Percentiles rank a stretch among this genome's conserved stretches.
These are phyloP conservation scores for Yarrowia galli DNA, from an alignment of 1,139 yeast species.

Conservation along the genomic window DNA sequence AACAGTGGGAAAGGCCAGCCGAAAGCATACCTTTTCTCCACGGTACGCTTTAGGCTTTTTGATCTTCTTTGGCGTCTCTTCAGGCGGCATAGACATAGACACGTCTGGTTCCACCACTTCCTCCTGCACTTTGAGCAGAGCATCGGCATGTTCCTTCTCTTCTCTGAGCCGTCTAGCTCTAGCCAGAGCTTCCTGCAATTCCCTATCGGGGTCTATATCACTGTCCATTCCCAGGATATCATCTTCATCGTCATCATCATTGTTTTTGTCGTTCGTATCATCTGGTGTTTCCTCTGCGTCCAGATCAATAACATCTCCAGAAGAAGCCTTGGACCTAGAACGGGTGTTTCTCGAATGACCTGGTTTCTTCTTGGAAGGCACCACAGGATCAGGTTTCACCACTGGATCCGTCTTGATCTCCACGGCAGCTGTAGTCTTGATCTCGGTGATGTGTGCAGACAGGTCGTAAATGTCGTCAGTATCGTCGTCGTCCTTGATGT, in stretches of 20 bases:
- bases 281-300: neutral
- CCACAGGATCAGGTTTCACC: neutral
- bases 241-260: neutral
- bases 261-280: too few relatives aligned
- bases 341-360: neutral
- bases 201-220: constrained; percentile 4
- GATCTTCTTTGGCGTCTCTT: neutral
- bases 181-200: constrained; percentile 4
- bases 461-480: constrained; percentile 11
- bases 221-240: neutral
- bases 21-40: constrained; percentile 18
- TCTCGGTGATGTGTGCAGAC: neutral
- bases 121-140: neutral
- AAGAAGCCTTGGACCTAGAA: neutral
- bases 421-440: neutral
- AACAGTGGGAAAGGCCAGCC: neutral
- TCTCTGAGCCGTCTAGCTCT: constrained; percentile 1
- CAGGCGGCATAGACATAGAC: too few relatives aligned
- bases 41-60: constrained; percentile 2
- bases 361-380: too few relatives aligned
- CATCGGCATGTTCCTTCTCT: constrained; percentile 1
- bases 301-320: neutral
- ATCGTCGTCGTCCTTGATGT: neutral
- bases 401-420: constrained; percentile 1
- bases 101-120: too few relatives aligned